phyloP scores from a whole-genome alignment of 176 grass and related monocot species.

The Oryza brachyantha region DNA sequence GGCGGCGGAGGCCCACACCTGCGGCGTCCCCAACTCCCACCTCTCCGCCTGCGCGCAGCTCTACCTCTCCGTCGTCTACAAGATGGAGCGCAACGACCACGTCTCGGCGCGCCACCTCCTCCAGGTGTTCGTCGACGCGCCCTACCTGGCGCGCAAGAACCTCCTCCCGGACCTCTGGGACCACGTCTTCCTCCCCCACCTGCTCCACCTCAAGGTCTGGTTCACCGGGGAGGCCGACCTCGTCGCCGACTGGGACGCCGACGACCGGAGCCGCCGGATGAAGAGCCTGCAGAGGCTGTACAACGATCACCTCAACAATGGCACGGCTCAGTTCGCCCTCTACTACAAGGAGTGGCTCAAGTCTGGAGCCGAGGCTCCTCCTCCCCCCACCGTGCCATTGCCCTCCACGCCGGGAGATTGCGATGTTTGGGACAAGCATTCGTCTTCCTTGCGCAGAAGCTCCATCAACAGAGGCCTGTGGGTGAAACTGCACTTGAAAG shows the following conservation, averaged over 20 bases:
- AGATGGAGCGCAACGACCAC: constrained; percentile 74
- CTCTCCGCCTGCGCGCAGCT: constrained; percentile 85
- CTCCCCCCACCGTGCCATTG: constrained; percentile 62
- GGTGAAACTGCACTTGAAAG: constrained; percentile 32
- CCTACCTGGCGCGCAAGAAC: constrained; percentile 65
- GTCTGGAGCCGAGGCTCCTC: constrained; percentile 48
- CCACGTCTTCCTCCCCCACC: constrained; percentile 86
- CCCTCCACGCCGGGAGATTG: constrained; percentile 33
- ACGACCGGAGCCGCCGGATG: constrained; percentile 40
- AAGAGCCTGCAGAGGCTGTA: constrained; percentile 67
- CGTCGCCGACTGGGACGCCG: constrained; percentile 34
- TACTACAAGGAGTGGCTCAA: constrained; percentile 99
- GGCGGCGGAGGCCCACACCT: constrained; percentile 13
- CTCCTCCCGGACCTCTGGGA: constrained; percentile 94
- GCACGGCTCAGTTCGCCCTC: constrained; percentile 70
- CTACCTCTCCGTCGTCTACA: constrained; percentile 86
- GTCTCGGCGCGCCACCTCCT: constrained; percentile 79
- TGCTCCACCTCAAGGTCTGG: constrained; percentile 97
- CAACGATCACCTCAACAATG: constrained; percentile 82
- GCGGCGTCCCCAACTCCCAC: constrained; percentile 73
- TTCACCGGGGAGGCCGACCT: constrained; percentile 60
- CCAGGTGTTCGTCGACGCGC: constrained; percentile 86
- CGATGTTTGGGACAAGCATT: constrained; percentile 36
- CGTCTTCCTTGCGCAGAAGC: constrained; percentile 42
- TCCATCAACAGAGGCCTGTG: constrained; percentile 81